Percentiles rank a stretch among this genome's conserved stretches.
Conservation (phyloP, 2,329 filamentous ascomycete species). For the Sporothrix globosa region DNA sequence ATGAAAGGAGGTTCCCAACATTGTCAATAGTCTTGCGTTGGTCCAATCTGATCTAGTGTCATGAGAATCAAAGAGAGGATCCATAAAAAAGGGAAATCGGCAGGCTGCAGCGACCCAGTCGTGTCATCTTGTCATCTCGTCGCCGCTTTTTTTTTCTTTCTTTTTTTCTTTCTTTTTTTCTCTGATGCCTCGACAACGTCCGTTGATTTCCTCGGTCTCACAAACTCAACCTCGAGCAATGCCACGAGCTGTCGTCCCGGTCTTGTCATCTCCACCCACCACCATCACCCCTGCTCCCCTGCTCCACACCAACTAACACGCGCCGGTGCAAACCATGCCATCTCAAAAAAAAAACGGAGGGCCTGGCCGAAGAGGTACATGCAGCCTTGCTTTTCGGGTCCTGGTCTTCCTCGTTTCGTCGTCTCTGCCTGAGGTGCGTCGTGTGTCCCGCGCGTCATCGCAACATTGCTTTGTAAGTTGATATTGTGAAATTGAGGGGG, state of each 20-base stretch:
- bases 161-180: not conserved
- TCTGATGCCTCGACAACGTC: not conserved
- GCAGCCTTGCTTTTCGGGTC: not conserved
- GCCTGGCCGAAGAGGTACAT: not conserved
- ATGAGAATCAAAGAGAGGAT: not conserved
- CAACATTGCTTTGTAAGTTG: conserved; percentile 14
- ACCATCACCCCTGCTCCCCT: not conserved
- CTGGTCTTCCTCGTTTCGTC: no score
- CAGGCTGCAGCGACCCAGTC: conserved; percentile 12
- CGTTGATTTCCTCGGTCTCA: conserved; percentile 4
- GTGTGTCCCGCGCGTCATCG: no score
- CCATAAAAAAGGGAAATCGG: not conserved
- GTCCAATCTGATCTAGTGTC: not conserved
- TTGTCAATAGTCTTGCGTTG: conserved; percentile 17
- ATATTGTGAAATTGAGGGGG: no score
- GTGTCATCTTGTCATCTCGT: conserved; percentile 4
- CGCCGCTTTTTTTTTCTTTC: not conserved
- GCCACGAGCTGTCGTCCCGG: not conserved
- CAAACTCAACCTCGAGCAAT: conserved; percentile 3
- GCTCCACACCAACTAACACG: conserved; percentile 24
- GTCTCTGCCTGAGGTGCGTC: not conserved
- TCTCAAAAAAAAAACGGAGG: not conserved
- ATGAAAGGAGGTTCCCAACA: not conserved
- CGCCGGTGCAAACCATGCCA: not conserved
- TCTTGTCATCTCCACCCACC: conserved; percentile 3